These are phyloP conservation scores for Roridomyces roridus DNA, from an alignment of 768 basidiomycete genomes.

Conservation along the genomic window DNA sequence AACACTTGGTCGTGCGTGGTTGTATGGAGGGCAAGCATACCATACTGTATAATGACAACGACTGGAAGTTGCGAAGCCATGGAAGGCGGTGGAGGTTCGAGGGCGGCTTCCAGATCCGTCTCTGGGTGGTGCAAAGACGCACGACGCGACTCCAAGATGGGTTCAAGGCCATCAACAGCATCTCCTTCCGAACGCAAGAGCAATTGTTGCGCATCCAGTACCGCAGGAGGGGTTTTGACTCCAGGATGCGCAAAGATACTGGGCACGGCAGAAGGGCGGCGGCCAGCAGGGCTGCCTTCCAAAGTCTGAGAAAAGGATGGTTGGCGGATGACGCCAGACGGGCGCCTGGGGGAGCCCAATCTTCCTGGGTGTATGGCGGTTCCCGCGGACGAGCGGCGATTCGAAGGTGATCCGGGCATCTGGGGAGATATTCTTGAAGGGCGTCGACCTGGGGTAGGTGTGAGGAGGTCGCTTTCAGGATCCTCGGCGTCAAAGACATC, in stretches of 20 bases:
- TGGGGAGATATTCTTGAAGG: conserved; percentile 4
- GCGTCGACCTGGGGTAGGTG: conserved; percentile 16
- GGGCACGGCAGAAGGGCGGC: conserved; percentile 69
- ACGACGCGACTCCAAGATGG: conserved; percentile 57
- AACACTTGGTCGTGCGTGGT: conserved; percentile 93
- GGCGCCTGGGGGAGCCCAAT: conserved; percentile 19
- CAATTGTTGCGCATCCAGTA: conserved; percentile 74
- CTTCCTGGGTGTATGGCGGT: neutral
- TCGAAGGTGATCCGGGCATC: conserved; percentile 17
- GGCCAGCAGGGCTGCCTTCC: conserved; percentile 46
- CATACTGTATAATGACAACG: conserved; percentile 89
- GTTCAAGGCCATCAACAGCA: conserved; percentile 47
- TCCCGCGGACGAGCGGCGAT: conserved; percentile 37
- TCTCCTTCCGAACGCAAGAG: conserved; percentile 51
- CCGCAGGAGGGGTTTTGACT: conserved; percentile 77
- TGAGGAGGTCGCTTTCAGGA: conserved; percentile 33
- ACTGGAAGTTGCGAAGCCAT: conserved; percentile 79
- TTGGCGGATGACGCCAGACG: conserved; percentile 27
- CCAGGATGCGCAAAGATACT: conserved; percentile 87
- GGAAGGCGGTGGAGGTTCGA: conserved; percentile 63
- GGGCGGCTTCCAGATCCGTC: conserved; percentile 44
- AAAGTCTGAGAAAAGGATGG: conserved; percentile 39
- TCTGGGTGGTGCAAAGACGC: conserved; percentile 36
- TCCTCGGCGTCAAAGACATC: conserved; percentile 38
- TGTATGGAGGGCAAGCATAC: conserved; percentile 84